A percentile compares a stretch with the other conserved stretches of the same genome.
Conservation (phyloP, 768 basidiomycete species). For the Galerina sulciceps region DNA sequence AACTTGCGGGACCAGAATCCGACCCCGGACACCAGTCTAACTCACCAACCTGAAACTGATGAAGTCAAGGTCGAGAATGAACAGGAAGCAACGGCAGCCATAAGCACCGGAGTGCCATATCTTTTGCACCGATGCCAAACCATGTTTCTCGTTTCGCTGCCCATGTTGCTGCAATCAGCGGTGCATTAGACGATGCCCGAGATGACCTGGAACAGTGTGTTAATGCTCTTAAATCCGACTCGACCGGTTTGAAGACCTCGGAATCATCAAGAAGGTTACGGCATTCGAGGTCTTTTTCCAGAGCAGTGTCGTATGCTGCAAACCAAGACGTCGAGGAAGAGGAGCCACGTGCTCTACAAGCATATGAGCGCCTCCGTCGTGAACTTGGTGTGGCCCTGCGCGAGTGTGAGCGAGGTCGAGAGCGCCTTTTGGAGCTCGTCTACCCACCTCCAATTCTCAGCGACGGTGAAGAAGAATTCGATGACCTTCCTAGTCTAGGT, state of each 20-base stretch:
- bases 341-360: constrained; percentile 59
- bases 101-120: constrained; percentile 26
- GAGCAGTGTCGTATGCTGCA: background rate
- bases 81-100: constrained; percentile 13
- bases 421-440: constrained; percentile 61
- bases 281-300: constrained; percentile 20
- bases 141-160: constrained; percentile 71
- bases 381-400: constrained; percentile 79
- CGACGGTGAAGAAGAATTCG: constrained; percentile 44
- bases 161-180: constrained; percentile 72
- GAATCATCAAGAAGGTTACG: constrained; percentile 18
- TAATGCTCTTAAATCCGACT: constrained; percentile 50
- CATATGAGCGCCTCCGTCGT: constrained; percentile 75
- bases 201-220: constrained; percentile 71
- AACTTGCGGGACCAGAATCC: constrained; percentile 55
- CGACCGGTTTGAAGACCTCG: constrained; percentile 21
- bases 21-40: constrained; percentile 31
- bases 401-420: constrained; percentile 83
- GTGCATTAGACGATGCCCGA: constrained; percentile 72
- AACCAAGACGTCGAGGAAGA: constrained; percentile 24
- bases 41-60: constrained; percentile 4
- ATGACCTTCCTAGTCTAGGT: constrained; percentile 54
- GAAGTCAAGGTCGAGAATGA: constrained; percentile 11
- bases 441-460: constrained; percentile 38
- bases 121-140: constrained; percentile 78